These are phyloP conservation scores for Kodamaea anthophila DNA, from an alignment of 1,139 yeast species.

Conservation along the genomic window DNA sequence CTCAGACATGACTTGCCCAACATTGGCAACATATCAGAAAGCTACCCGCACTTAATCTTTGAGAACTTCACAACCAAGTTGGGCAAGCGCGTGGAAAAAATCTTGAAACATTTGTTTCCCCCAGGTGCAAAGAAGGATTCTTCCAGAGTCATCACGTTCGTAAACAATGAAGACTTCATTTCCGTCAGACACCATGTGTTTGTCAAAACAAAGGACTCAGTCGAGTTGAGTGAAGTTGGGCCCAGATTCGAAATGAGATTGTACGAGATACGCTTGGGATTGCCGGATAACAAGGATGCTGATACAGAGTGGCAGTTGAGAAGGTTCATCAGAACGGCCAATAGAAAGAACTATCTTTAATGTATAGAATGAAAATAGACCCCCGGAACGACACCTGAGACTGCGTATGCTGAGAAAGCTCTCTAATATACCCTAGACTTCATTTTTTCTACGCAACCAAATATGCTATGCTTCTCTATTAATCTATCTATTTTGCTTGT, in stretches of 20 bases:
- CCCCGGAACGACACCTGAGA: no score
- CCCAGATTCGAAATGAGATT: constrained; percentile 98
- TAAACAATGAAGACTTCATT: constrained; percentile 85
- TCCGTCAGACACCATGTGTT: constrained; percentile 93
- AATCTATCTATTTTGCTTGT: no score
- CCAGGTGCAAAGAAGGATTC: constrained; percentile 93
- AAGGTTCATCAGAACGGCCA: constrained; percentile 90
- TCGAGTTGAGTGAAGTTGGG: constrained; percentile 92
- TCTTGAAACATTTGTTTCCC: constrained; percentile 86
- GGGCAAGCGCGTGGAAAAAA: constrained; percentile 76
- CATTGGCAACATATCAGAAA: constrained; percentile 84
- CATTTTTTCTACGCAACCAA: no score
- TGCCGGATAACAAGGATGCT: constrained; percentile 93
- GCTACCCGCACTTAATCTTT: constrained; percentile 88
- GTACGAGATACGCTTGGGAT: constrained; percentile 82
- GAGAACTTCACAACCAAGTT: constrained; percentile 82
- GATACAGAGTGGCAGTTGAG: constrained; percentile 95
- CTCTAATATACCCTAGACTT: no score
- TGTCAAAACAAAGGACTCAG: constrained; percentile 80
- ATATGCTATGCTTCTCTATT: neutral
- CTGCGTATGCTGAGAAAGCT: no score
- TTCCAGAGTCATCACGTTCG: constrained; percentile 84
- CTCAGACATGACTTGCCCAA: constrained; percentile 87
- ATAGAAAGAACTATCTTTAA: constrained; percentile 77
- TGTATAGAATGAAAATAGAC: no score